Evolutionary conservation across 805 yeast genomes (phyloP).

Genomic region (Debaryomyces hansenii): DNA sequence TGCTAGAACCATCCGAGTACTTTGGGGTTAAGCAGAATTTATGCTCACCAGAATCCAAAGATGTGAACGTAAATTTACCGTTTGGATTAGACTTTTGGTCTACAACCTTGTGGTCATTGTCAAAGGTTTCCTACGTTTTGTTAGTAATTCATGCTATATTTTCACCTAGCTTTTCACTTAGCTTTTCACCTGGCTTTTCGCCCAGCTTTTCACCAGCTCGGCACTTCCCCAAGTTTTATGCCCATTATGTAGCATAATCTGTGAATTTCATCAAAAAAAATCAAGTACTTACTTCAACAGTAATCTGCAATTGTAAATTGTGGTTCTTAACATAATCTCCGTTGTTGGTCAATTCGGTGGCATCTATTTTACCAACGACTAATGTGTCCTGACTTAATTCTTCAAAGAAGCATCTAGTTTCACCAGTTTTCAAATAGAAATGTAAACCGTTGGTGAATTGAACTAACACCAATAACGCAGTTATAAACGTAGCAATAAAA

Average conservation of each 20-base stretch:
- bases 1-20: slow-evolving; percentile 69
- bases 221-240: too few relatives aligned
- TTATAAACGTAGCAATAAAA: neutral
- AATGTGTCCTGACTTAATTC: slow-evolving; percentile 77
- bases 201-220: too few relatives aligned
- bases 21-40: slow-evolving; percentile 65
- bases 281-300: slow-evolving; percentile 54
- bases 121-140: slow-evolving; percentile 54
- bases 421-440: slow-evolving; percentile 75
- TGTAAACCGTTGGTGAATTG: slow-evolving; percentile 54
- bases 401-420: slow-evolving; percentile 79
- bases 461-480: slow-evolving; percentile 11
- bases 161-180: too few relatives aligned
- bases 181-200: too few relatives aligned
- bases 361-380: slow-evolving; percentile 73
- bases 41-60: slow-evolving; percentile 84
- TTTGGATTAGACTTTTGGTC: slow-evolving; percentile 58
- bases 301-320: slow-evolving; percentile 61
- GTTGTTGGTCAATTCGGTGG: slow-evolving; percentile 56
- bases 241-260: neutral
- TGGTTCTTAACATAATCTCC: slow-evolving; percentile 52
- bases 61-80: slow-evolving; percentile 78
- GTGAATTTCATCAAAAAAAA: neutral
- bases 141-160: slow-evolving; percentile 2
- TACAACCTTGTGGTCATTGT: slow-evolving; percentile 76